Base-by-base conservation (phyloP, 495 filamentous ascomycete genomes). In the Clavariopsis aquatica region DNA sequence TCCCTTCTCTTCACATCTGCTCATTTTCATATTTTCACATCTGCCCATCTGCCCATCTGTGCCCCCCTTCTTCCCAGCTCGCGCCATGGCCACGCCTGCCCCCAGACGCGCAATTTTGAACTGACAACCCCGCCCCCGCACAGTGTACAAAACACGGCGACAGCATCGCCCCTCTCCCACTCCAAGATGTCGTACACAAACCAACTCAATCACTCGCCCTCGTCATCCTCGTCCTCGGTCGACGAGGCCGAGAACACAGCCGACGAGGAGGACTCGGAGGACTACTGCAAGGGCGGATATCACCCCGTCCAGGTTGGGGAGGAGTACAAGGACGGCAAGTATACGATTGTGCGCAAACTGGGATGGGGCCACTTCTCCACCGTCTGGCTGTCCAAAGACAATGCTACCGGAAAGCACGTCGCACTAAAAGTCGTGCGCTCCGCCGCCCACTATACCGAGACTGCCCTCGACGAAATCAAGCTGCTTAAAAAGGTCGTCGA, bases 301-400 rank as follows among this genome's bases (percentile, higher is more conserved):
- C 94, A 98, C 72, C 94, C 94, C 0, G 95, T 98, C 27, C 81
- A 82, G 55, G 88, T 97, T 52, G 94, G 94, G 57, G 94, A 98
- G 78, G 88, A 90, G 68, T 98, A 97, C 83, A 98, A 98, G 73
- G 90, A 98, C 73, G 94, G 92, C 60, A 92, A 91, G 74, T 98
- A 98, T 78, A 92, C 93, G 5, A 86, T 98, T 43, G 91, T 97
- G 73, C 89, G 94, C 75, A 98, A 98, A 80, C 83, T 98, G 22
- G 94, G 94, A 43, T 98, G 94, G 94, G 94, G 94, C 69, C 94
- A 98, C 73, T 98, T 98, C 80, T 97, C 93, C 1, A 98, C 94
- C 1, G 94, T 98, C 47, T 98, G 94, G 94, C 79, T 98, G 54
- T 97, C 95, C 64, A 83, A 87, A 71, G 94, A 98, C 78, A 96